Conservation (phyloP, 2,329 filamentous ascomycete genomes). For the Diaporthe vexans region DNA sequence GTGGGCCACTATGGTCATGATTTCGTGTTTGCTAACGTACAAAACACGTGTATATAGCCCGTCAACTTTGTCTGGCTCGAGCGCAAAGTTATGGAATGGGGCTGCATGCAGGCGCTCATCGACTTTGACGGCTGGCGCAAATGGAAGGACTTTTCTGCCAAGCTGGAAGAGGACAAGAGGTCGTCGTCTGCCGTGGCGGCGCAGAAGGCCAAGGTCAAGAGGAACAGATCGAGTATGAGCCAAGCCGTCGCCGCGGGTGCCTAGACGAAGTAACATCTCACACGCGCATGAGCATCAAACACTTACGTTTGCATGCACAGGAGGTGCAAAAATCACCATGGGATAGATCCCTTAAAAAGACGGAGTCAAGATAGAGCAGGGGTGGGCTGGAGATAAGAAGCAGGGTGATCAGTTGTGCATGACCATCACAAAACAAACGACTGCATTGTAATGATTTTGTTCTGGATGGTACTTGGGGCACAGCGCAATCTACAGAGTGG, state of each 20-base stretch:
- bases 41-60: slow-evolving; percentile 72
- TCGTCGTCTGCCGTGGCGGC: slow-evolving; percentile 11
- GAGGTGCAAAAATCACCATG: neutral
- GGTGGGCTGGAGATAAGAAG: neutral
- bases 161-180: slow-evolving; percentile 47
- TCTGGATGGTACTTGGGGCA: slow-evolving; percentile 19
- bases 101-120: slow-evolving; percentile 98
- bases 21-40: slow-evolving; percentile 41
- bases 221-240: slow-evolving; percentile 38
- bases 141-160: slow-evolving; percentile 87
- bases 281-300: neutral
- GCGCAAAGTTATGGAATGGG: slow-evolving; percentile 99
- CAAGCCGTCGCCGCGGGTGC: slow-evolving; percentile 38
- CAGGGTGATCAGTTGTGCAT: neutral
- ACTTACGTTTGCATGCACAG: neutral
- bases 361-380: neutral
- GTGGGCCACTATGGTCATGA: neutral
- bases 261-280: neutral
- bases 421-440: slow-evolving; percentile 15
- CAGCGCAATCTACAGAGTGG: slow-evolving; percentile 8
- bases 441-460: slow-evolving; percentile 25
- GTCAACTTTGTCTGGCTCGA: slow-evolving; percentile 98
- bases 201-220: slow-evolving; percentile 41
- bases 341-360: neutral
- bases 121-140: slow-evolving; percentile 98